Percentiles rank a stretch among this genome's conserved stretches.
Conservation (phyloP, 495 filamentous ascomycete species). For the Cairneyella variabilis region DNA sequence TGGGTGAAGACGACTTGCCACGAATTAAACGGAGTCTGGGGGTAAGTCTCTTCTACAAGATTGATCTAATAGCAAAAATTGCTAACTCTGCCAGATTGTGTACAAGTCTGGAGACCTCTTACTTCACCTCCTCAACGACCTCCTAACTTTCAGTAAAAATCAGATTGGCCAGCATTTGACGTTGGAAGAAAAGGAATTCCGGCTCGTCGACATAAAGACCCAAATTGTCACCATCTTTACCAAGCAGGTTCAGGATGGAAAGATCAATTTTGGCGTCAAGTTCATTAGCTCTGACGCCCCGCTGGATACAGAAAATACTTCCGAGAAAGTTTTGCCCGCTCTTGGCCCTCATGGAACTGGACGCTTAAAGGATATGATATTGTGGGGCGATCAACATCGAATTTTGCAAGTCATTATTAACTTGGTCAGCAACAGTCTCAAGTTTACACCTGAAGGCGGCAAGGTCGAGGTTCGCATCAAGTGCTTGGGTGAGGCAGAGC, state of each 20-base stretch:
- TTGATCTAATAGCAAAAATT: too few relatives aligned
- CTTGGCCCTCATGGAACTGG: conserved; percentile 59
- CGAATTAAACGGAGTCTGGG: conserved; percentile 76
- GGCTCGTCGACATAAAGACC: conserved; percentile 69
- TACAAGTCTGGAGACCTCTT: conserved; percentile 89
- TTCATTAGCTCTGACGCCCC: conserved; percentile 52
- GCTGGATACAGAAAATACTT: not conserved
- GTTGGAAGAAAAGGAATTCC: conserved; percentile 83
- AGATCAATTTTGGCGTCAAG: conserved; percentile 66
- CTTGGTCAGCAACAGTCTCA: conserved; percentile 85
- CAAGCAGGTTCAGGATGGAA: conserved; percentile 77
- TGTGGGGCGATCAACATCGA: conserved; percentile 89
- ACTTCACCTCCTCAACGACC: conserved; percentile 82
- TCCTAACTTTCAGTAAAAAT: conserved; percentile 90
- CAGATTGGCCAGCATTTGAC: conserved; percentile 76
- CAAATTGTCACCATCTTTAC: conserved; percentile 84
- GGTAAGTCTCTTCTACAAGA: too few relatives aligned
- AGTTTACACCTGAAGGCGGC: conserved; percentile 82
- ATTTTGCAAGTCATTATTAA: conserved; percentile 91
- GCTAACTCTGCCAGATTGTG: too few relatives aligned
- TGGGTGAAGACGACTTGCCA: conserved; percentile 76
- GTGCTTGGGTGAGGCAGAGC: conserved; percentile 57
- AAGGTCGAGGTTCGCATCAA: conserved; percentile 60
- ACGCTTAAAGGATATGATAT: conserved; percentile 63
- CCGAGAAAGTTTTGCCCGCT: conserved; percentile 26